Base-by-base conservation (phyloP, 495 filamentous ascomycete species). In the Lasiosphaeria ovina region DNA sequence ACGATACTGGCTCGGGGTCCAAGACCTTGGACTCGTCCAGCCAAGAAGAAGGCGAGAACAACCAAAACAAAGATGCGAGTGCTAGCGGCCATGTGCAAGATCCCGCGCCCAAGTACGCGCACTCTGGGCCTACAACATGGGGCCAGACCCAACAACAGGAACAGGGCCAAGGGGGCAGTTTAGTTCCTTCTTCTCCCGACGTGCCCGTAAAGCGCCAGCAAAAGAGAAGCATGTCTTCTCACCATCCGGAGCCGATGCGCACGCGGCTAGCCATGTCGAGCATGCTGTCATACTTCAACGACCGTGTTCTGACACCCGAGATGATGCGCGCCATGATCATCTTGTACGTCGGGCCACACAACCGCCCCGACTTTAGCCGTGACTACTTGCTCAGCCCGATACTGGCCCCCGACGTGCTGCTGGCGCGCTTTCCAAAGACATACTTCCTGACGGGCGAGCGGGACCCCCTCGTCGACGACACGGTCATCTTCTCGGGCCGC, bases 251-350 rank as follows among this genome's bases (percentile, higher is more conserved):
- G 65, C 86, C 85, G n/a, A 85, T 96, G 57, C 87, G 83, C 61
- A 98, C 94, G 16, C 85, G 92, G 45, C 83, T 98, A 7, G 92
- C 94, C 45, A 93, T 92, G 75, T 91, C 91, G 0, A 90, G 86
- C n/a, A 93, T 97, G 85, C 93, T 98, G 56, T 96, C 93, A 10
- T 98, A 98, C 76, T 94, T 97, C 70, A 91, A 93, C 72, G 94
- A 98, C 74, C 90, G 95, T 31, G 89, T 98, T 40, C 81, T 98
- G 32, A 92, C 90, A 0, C 95, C 94, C 0, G 95, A 98, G 71
- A 96, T 98, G 91, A 97, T 98, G 89, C 88, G 94, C 54, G 92
- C 92, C 35, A 98, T 98, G 94, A 94, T 98, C 59, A 96, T 98
- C 72, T 82, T 98, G 24, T 98, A 98, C 69, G 89, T 98, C 63